Percentiles rank a stretch among this genome's conserved stretches.
These are phyloP conservation scores for Micractinium sp. DNA, from an alignment of 139 green algal species.

Conservation along the genomic window DNA sequence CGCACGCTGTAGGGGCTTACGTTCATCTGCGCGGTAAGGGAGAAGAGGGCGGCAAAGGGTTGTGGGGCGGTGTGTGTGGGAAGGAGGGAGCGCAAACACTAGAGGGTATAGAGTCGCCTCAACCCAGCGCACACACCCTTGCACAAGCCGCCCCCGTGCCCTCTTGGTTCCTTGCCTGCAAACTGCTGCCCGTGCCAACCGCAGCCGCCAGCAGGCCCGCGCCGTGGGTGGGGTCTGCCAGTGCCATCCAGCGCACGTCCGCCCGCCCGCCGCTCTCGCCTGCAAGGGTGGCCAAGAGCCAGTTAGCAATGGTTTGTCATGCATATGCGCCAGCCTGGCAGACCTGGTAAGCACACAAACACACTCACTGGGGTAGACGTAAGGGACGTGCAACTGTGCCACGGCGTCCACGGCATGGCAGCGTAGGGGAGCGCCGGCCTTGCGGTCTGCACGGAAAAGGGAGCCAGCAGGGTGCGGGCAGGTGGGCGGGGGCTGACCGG, in stretches of 20 bases:
- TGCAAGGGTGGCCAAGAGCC: constrained; percentile 8
- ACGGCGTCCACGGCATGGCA: constrained; percentile 40
- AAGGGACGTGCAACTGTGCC: constrained; percentile 77
- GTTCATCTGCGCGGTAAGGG: constrained; percentile 44
- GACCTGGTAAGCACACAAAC: neutral
- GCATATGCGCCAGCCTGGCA: neutral
- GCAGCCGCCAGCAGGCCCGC: constrained; percentile 36
- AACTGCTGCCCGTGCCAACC: neutral
- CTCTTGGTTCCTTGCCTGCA: neutral
- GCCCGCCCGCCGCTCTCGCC: constrained; percentile 78
- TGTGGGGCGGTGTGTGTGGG: too few species aligned
- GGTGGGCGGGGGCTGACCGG: neutral
- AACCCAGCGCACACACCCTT: too few species aligned
- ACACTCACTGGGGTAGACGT: constrained; percentile 81
- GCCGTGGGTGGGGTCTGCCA: constrained; percentile 29
- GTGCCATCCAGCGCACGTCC: constrained; percentile 73
- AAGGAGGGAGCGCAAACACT: neutral
- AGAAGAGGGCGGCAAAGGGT: neutral
- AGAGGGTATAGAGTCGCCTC: neutral
- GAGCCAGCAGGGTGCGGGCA: constrained; percentile 4
- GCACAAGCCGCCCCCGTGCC: too few species aligned
- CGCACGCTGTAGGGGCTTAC: constrained; percentile 51
- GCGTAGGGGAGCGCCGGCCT: constrained; percentile 57
- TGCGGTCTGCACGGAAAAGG: constrained; percentile 65
- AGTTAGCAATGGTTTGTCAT: neutral